Evolutionary conservation across 805 yeast species (phyloP).

Genomic region (Metschnikowia hibisci): DNA sequence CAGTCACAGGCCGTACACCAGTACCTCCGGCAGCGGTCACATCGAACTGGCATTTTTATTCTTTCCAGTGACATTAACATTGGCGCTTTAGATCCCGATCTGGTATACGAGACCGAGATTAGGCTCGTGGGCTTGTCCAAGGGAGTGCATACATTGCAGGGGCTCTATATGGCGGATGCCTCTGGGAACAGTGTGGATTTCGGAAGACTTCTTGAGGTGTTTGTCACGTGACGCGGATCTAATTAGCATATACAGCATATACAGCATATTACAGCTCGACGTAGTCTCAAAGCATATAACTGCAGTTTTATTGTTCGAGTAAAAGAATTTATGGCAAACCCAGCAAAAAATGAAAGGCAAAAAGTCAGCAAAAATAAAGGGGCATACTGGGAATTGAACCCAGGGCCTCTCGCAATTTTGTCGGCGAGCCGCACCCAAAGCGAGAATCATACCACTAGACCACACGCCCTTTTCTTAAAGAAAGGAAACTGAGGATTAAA

Average conservation of each 20-base stretch:
- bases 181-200: slow-evolving; percentile 69
- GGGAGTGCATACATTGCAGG: slow-evolving; percentile 63
- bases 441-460: slow-evolving; percentile 22
- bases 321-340: background rate
- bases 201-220: slow-evolving; percentile 65
- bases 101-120: slow-evolving; percentile 62
- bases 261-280: background rate
- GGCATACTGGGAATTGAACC: slow-evolving; percentile 34
- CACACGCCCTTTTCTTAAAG: slow-evolving; percentile 15
- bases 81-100: slow-evolving; percentile 57
- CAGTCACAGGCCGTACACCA: slow-evolving; percentile 23
- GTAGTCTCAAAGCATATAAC: no score
- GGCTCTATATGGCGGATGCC: slow-evolving; percentile 62
- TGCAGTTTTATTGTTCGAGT: no score
- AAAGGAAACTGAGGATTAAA: no score
- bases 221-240: slow-evolving; percentile 38
- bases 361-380: slow-evolving; percentile 22
- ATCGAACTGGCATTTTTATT: slow-evolving; percentile 55
- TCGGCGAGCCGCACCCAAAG: slow-evolving; percentile 9
- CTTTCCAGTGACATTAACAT: slow-evolving; percentile 63
- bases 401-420: slow-evolving; percentile 32
- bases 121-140: slow-evolving; percentile 56
- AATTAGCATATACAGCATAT: background rate
- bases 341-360: no score
- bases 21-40: slow-evolving; percentile 38